Evolutionary conservation across 306 rosid species (phyloP), one percentile per base, ranked within the genome.

Genomic region (Pyrus pyrifolia): DNA sequence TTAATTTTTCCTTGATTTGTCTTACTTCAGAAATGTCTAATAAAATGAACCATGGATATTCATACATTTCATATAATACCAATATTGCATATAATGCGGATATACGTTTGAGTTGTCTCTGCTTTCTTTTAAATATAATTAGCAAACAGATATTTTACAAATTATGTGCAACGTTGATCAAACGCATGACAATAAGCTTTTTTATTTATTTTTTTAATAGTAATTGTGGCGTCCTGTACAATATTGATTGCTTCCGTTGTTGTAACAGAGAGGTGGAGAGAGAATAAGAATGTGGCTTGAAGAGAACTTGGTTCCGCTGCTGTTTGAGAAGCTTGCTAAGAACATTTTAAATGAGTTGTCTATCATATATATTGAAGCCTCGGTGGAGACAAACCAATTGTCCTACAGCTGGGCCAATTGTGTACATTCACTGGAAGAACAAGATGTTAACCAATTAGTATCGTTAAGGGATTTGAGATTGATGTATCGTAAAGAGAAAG

Each of bases 251-350:
- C 23, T 59, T 45, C 42, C 23, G 8, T 59, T 19, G 61, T 33
- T 73, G 62, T 42, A 60, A 22, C 77, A 74, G 77, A 74, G 18
- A 44, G 77, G 77, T 18, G 77, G 77, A 44, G 77, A 74, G 69
- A 74, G 30, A 74, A 61, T 74, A 60, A 61, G 77, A 70, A 74
- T 74, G 77, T 74, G 77, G 77, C 70, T 74, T 22, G 77, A 74
- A 61, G 60, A 74, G 60, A 74, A 74, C 59, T 44, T 74, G 70
- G 77, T 74, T 57, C 77, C 77, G 46, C 29, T 74, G 69, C 69
- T 74, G 4, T 74, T 74, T 14, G 77, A 74, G 70, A 61, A 60
- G 70, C 66, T 60, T 44, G 52, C 69, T 19, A 74, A 74, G 77
- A 45, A 61, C 18, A 69, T 51, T 57, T 42, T 74, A 27, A 42